phyloP scores from a whole-genome alignment of 441 rosid species.

The Euphorbia corollata region DNA sequence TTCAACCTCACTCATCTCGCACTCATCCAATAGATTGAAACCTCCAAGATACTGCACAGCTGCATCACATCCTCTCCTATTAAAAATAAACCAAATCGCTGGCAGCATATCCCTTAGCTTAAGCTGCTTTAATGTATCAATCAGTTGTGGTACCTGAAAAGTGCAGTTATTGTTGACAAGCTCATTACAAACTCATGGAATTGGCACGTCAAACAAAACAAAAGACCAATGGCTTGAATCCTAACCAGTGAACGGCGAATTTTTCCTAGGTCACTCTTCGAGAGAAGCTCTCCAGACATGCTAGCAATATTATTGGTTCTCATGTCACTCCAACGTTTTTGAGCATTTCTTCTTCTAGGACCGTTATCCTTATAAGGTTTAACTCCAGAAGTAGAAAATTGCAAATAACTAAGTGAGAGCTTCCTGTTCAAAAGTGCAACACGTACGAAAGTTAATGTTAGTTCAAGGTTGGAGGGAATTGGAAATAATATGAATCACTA shows the following conservation, averaged over 20 bases:
- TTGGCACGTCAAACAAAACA: constrained; percentile 6
- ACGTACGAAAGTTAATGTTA: constrained; percentile 11
- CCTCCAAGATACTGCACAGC: constrained; percentile 82
- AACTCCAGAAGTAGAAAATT: constrained; percentile 54
- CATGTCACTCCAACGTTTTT: constrained; percentile 42
- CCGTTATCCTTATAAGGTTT: constrained; percentile 49
- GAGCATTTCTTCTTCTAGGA: constrained; percentile 59
- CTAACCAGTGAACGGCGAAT: constrained; percentile 77
- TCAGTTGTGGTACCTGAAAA: constrained; percentile 75
- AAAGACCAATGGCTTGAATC: constrained; percentile 15
- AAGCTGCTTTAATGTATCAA: constrained; percentile 73
- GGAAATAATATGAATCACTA: neutral
- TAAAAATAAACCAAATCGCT: constrained; percentile 92
- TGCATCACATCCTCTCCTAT: constrained; percentile 91
- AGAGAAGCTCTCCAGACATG: constrained; percentile 52
- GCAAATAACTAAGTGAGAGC: constrained; percentile 70
- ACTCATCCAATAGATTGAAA: constrained; percentile 65
- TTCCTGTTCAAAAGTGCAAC: constrained; percentile 49
- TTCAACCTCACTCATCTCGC: constrained; percentile 78
- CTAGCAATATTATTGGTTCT: constrained; percentile 26
- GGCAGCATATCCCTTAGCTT: constrained; percentile 78
- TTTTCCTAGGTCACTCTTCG: constrained; percentile 70
- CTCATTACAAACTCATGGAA: constrained; percentile 3
- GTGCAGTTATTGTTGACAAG: constrained; percentile 17
- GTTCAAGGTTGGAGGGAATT: neutral